Evolutionary conservation across 345 rosid genomes (phyloP), one percentile per base, ranked within the genome.

Genomic region (Populus pruinosa): DNA sequence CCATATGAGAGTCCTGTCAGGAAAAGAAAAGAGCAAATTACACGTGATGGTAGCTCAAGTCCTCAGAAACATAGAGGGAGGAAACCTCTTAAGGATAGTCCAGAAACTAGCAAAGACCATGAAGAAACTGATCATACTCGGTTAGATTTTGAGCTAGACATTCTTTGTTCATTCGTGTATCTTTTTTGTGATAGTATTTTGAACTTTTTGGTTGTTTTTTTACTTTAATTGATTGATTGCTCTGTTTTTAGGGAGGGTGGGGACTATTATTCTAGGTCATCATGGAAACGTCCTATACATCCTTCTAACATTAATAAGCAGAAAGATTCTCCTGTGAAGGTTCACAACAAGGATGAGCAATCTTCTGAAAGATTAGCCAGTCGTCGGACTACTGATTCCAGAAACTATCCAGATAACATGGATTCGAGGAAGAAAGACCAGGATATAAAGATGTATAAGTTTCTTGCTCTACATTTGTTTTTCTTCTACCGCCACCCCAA

Each of bases 391-490:
- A 70, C 77, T 50, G 84, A 84, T 38, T 82, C 82, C 66, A 53
- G 29, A 67, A 77, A 56, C 74, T 77, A 6, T 80, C 66, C 70
- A 55, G 84, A 79, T 72, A 53, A 70, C 31, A 27, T 66, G 71
- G 91, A 83, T 43, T 29, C 67, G 0, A 82, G 86, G 71, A 79
- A 77, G 77, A 81, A 79, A 75, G 88, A 82, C 80, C 80, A 59
- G 77, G 90, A 83, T 77, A 81, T 82, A 74, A 82, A 77, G 83
- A 85, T 91, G 97, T 91, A 84, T 73, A 73, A 29, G 21, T 47
- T 25, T 79, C 12, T 59, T 55, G 50, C 69, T 23, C 25, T 9
- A 36, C n/a, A 29, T 29, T 9, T 7, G 41, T 35, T 70, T 38
- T 33, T 73, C 31, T 75, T 76, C 47, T 29, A 59, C 73, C 67